These are phyloP conservation scores for Colletotrichum truncatum DNA, from an alignment of 2,329 filamentous ascomycete species.

Conservation along the genomic window DNA sequence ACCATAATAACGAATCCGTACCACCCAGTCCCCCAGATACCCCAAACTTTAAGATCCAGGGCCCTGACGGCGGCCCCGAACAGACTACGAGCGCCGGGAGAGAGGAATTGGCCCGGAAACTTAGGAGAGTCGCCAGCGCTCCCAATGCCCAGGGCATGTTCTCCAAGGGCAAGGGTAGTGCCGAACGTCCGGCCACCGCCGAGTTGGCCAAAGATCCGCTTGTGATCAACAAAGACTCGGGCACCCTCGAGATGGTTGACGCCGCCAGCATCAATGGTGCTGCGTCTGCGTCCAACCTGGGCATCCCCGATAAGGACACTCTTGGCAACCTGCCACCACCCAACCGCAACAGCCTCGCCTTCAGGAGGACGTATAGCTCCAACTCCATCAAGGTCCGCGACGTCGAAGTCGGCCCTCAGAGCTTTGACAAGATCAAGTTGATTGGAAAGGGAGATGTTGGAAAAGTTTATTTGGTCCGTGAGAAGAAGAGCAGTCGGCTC, in stretches of 20 bases:
- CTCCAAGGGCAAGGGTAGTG: constrained; percentile 63
- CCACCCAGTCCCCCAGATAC: constrained; percentile 94
- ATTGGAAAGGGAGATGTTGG: constrained; percentile 99
- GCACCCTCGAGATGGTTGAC: constrained; percentile 56
- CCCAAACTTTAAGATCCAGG: constrained; percentile 78
- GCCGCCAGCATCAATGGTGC: constrained; percentile 47
- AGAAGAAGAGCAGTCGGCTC: constrained; percentile 95
- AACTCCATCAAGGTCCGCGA: constrained; percentile 99
- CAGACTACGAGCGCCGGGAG: constrained; percentile 82
- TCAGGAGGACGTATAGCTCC: constrained; percentile 95
- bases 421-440: constrained; percentile 99
- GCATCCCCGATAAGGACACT: constrained; percentile 56
- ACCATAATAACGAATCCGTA: constrained; percentile 93
- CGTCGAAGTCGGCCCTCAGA: constrained; percentile 93
- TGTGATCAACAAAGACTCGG: constrained; percentile 62
- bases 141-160: constrained; percentile 97
- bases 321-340: constrained; percentile 72
- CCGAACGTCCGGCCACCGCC: constrained; percentile 81
- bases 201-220: constrained; percentile 87
- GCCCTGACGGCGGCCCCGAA: constrained; percentile 70
- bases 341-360: constrained; percentile 76
- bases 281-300: constrained; percentile 35
- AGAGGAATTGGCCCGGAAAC: constrained; percentile 91
- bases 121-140: constrained; percentile 93
- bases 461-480: constrained; percentile 95